phyloP scores from a whole-genome alignment of 2,329 filamentous ascomycete genomes.

The Fusarium odoratissimum region DNA sequence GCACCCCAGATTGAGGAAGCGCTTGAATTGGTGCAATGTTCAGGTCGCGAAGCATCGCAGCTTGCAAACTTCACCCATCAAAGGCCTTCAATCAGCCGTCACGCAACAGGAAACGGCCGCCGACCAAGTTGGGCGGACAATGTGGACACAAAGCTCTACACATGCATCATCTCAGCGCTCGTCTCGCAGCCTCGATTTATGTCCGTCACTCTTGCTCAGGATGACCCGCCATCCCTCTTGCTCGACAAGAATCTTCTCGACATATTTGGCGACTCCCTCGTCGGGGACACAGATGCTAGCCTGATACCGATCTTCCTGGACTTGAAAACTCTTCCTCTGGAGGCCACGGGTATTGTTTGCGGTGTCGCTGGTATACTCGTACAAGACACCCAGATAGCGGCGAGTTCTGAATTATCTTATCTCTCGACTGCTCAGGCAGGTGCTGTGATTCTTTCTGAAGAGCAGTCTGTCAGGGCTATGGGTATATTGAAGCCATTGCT shows the following conservation, averaged over 20 bases:
- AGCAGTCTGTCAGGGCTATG: conserved; percentile 79
- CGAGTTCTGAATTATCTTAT: conserved; percentile 84
- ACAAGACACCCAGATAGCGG: conserved; percentile 70
- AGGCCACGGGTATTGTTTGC: conserved; percentile 94
- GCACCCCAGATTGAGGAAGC: conserved; percentile 75
- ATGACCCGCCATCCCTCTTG: conserved; percentile 79
- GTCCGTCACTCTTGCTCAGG: conserved; percentile 77
- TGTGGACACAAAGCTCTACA: conserved; percentile 72
- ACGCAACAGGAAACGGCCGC: conserved; percentile 51
- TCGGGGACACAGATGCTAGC: conserved; percentile 78
- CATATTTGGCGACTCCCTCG: conserved; percentile 77
- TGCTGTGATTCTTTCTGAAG: conserved; percentile 84
- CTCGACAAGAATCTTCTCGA: conserved; percentile 75
- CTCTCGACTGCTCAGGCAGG: conserved; percentile 89
- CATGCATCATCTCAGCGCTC: conserved; percentile 71
- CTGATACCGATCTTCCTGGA: conserved; percentile 91
- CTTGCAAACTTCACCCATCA: conserved; percentile 53
- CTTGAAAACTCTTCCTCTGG: conserved; percentile 80
- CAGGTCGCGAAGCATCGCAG: conserved; percentile 67
- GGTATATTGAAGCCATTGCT: conserved; percentile 71
- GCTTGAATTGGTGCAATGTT: conserved; percentile 84
- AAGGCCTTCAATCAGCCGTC: conserved; percentile 52
- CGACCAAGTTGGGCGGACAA: conserved; percentile 65
- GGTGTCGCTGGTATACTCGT: conserved; percentile 88
- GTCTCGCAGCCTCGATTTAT: conserved; percentile 74